Evolutionary conservation across 2,329 filamentous ascomycete species (phyloP).

Genomic region (Plenodomus tracheiphilus): DNA sequence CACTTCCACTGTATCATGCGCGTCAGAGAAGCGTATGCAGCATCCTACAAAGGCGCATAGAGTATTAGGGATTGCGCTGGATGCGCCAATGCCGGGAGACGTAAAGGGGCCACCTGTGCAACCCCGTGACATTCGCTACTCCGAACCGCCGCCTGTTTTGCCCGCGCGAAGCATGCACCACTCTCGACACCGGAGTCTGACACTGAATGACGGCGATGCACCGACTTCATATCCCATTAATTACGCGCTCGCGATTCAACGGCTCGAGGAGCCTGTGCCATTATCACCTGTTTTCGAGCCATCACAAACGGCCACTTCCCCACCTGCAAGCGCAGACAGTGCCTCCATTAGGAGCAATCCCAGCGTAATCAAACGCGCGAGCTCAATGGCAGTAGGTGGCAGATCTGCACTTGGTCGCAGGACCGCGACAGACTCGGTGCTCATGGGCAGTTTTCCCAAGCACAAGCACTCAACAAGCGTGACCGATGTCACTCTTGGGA

Average conservation of each 20-base stretch:
- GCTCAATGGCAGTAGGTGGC: constrained; percentile 35
- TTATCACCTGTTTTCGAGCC: constrained; percentile 13
- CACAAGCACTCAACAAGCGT: constrained; percentile 35
- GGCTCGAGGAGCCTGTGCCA: constrained; percentile 28
- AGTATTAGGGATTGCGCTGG: constrained; percentile 43
- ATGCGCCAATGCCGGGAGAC: constrained; percentile 22
- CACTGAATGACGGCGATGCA: constrained; percentile 39
- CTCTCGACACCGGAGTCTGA: constrained; percentile 36
- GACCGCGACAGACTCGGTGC: constrained; percentile 23
- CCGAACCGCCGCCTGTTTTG: constrained; percentile 15
- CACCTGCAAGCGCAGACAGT: constrained; percentile 22
- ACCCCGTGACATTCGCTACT: constrained; percentile 6
- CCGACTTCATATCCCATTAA: constrained; percentile 44
- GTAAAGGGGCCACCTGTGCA: constrained; percentile 4
- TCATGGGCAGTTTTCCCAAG: constrained; percentile 22
- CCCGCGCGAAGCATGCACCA: constrained; percentile 23
- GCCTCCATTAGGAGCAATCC: constrained; percentile 25
- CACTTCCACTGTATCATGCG: constrained; percentile 38
- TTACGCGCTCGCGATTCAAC: constrained; percentile 44
- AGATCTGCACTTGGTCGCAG: constrained; percentile 35
- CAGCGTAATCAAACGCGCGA: constrained; percentile 30
- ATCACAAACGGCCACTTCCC: constrained; percentile 4
- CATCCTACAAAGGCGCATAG: constrained; percentile 48
- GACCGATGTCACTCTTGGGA: constrained; percentile 20
- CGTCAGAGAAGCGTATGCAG: constrained; percentile 31